phyloP scores from a whole-genome alignment of 805 yeast species.

The Candida broadrunensis region DNA sequence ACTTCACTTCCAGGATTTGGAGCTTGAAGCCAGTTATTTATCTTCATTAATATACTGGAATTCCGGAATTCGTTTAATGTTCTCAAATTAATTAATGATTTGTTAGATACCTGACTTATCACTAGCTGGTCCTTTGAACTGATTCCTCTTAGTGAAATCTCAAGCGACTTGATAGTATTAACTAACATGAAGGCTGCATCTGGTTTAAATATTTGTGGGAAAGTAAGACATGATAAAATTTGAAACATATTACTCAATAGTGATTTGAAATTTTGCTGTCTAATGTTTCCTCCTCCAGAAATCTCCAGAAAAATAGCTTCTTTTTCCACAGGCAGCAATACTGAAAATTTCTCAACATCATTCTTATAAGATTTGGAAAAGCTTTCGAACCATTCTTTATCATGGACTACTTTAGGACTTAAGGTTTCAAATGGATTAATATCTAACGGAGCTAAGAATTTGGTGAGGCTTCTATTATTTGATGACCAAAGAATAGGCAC shows the following conservation, averaged over 20 bases:
- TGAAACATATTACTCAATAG: slow-evolving; percentile 34
- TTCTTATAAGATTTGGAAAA: slow-evolving; percentile 17
- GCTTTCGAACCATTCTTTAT: slow-evolving; percentile 21
- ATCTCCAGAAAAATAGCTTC: slow-evolving; percentile 22
- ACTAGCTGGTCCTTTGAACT: slow-evolving; percentile 41
- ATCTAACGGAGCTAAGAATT: slow-evolving; percentile 15
- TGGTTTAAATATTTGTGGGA: slow-evolving; percentile 35
- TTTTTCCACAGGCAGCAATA: slow-evolving; percentile 21
- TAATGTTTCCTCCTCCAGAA: background rate
- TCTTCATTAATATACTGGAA: slow-evolving; percentile 30
- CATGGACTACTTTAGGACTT: slow-evolving; percentile 9
- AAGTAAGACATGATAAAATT: slow-evolving; percentile 30
- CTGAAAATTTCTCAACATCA: slow-evolving; percentile 21
- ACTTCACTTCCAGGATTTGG: slow-evolving; percentile 24
- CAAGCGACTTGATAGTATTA: slow-evolving; percentile 61
- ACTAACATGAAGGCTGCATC: slow-evolving; percentile 41
- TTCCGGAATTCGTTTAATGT: slow-evolving; percentile 40
- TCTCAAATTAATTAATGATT: slow-evolving; percentile 57
- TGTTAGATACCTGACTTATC: slow-evolving; percentile 59
- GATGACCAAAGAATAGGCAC: slow-evolving; percentile 67
- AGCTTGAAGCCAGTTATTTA: slow-evolving; percentile 33
- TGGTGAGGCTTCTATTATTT: slow-evolving; percentile 35
- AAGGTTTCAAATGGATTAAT: slow-evolving; percentile 13
- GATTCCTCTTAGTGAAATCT: slow-evolving; percentile 60
- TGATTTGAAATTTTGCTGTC: slow-evolving; percentile 23